Conservation (phyloP, 495 filamentous ascomycete genomes). For the Trypethelium eluteriae region DNA sequence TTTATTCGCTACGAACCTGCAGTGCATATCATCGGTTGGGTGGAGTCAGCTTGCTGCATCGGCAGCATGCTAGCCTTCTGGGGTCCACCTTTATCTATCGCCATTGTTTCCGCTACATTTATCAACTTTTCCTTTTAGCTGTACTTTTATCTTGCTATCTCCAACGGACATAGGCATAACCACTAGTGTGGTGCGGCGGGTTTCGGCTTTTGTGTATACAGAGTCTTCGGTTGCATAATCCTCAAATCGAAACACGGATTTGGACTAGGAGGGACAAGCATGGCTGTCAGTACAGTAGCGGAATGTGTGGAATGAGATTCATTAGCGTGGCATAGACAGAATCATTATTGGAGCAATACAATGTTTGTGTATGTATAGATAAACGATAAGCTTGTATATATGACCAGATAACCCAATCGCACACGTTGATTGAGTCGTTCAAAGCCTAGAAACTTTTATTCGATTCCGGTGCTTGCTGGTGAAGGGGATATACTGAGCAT, state of each 20-base stretch:
- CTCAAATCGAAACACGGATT: not conserved
- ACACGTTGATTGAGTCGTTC: too few species aligned
- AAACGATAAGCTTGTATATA: too few species aligned
- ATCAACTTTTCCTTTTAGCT: not conserved
- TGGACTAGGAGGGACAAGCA: not conserved
- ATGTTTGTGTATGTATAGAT: not conserved
- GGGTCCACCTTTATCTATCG: not conserved
- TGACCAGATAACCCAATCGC: too few species aligned
- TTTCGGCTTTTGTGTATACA: not conserved
- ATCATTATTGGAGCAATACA: not conserved
- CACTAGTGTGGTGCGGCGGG: not conserved
- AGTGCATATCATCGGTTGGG: too few species aligned
- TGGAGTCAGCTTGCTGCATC: too few species aligned
- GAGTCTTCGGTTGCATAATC: not conserved
- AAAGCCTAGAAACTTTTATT: too few species aligned
- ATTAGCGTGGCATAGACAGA: not conserved
- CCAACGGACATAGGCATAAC: not conserved
- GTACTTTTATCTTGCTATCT: not conserved
- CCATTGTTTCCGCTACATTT: not conserved
- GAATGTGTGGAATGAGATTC: not conserved
- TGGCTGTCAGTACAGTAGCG: not conserved
- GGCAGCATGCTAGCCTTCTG: too few species aligned
- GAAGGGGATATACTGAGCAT: too few species aligned
- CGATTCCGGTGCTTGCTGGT: too few species aligned
- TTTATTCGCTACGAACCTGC: too few species aligned